phyloP scores from a whole-genome alignment of 2,329 filamentous ascomycete species.

The Epichloe uncinata region DNA sequence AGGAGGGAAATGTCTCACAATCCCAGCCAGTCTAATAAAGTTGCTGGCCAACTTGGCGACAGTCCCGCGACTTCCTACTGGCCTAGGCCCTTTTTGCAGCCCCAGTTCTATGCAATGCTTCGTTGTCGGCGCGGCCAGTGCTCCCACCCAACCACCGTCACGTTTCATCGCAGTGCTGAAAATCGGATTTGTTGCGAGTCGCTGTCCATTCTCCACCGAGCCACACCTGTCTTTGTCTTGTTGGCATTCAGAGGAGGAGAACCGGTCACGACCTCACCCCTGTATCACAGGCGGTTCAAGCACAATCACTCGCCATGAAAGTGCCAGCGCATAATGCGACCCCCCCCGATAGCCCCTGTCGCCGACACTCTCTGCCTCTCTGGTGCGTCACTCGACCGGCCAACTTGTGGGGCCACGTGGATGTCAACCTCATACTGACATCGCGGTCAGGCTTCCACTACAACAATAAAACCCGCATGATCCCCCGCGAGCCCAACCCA shows the following conservation, averaged over 20 bases:
- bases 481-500: constrained; percentile 30
- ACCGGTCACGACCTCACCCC: constrained; percentile 21
- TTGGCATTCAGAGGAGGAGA: constrained; percentile 18
- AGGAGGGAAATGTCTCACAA: background rate
- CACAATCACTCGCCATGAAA: constrained; percentile 22
- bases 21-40: background rate
- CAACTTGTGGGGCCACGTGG: constrained; percentile 13
- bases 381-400: constrained; percentile 9
- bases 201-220: constrained; percentile 16
- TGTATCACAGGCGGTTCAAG: constrained; percentile 22
- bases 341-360: constrained; percentile 14
- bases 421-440: constrained; percentile 7
- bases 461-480: constrained; percentile 36
- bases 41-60: background rate
- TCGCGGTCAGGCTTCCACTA: constrained; percentile 16
- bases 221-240: constrained; percentile 16
- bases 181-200: constrained; percentile 8
- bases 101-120: constrained; percentile 25
- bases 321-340: constrained; percentile 35
- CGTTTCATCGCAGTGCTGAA: constrained; percentile 14
- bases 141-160: constrained; percentile 11
- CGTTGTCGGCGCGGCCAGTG: constrained; percentile 34
- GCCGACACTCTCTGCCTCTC: constrained; percentile 5
- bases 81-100: background rate
- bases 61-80: background rate